phyloP scores from a whole-genome alignment of 1,284 basidiomycete species.

The Garcileccinum viscosum region DNA sequence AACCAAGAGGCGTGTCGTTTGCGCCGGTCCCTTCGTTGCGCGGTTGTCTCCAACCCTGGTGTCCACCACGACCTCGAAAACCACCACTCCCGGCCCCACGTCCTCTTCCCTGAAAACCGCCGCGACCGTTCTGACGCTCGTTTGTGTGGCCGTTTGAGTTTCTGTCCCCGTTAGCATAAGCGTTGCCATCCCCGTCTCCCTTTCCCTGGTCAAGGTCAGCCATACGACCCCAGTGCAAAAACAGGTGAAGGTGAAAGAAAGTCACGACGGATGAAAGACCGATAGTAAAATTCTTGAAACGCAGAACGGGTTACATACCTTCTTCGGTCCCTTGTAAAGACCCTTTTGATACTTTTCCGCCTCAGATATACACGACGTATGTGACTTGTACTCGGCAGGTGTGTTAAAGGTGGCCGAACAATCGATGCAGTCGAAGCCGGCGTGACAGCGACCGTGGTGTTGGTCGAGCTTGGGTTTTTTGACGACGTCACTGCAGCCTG shows the following conservation, averaged over 20 bases:
- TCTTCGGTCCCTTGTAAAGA: constrained; percentile 57
- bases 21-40: constrained; percentile 60
- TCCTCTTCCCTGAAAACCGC: constrained; percentile 38
- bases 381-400: constrained; percentile 78
- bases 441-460: constrained; percentile 64
- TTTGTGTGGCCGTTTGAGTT: background rate
- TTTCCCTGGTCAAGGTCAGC: constrained; percentile 26
- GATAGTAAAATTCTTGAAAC: background rate
- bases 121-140: constrained; percentile 9
- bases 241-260: background rate
- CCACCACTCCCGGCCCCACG: constrained; percentile 29
- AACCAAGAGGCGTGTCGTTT: constrained; percentile 72
- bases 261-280: background rate
- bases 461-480: constrained; percentile 91
- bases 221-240: background rate
- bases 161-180: background rate
- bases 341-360: constrained; percentile 91
- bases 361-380: constrained; percentile 87
- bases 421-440: constrained; percentile 87
- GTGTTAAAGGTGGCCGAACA: constrained; percentile 82
- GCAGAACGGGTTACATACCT: constrained; percentile 13
- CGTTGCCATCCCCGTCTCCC: constrained; percentile 1
- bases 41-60: constrained; percentile 13
- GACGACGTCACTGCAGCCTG: constrained; percentile 82
- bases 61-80: constrained; percentile 28